Conservation (phyloP, 345 rosid genomes). For the Ceriops decandra region DNA sequence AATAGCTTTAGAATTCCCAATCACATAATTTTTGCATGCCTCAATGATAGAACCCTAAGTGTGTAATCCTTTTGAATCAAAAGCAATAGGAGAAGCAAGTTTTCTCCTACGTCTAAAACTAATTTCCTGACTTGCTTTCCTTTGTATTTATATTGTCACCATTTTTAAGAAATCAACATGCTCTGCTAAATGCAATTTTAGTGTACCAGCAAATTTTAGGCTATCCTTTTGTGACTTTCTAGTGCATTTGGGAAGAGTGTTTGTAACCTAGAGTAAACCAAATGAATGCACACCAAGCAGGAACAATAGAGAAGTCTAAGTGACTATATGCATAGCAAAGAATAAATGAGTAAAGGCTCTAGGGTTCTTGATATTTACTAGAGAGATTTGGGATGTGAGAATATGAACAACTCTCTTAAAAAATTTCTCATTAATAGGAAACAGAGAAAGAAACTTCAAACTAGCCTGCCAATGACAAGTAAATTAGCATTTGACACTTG, state of each 20-base stretch:
- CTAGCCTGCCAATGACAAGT: slow-evolving; percentile 41
- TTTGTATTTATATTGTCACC: slow-evolving; percentile 29
- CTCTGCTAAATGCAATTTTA: slow-evolving; percentile 22
- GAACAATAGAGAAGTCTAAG: background rate
- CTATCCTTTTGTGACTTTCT: slow-evolving; percentile 38
- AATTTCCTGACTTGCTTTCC: slow-evolving; percentile 16
- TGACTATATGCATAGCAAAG: slow-evolving; percentile 4
- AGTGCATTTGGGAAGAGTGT: slow-evolving; percentile 32
- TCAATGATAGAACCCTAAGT: slow-evolving; percentile 22
- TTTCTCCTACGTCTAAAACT: slow-evolving; percentile 29
- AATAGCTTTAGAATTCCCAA: slow-evolving; percentile 28
- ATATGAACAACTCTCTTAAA: slow-evolving; percentile 41
- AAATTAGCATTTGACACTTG: slow-evolving; percentile 14
- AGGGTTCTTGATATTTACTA: slow-evolving; percentile 41
- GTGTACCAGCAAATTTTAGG: slow-evolving; percentile 18
- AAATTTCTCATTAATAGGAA: slow-evolving; percentile 38
- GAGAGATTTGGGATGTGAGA: slow-evolving; percentile 43
- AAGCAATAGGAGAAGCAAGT: slow-evolving; percentile 24
- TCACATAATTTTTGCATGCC: slow-evolving; percentile 24
- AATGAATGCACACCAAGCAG: slow-evolving; percentile 2
- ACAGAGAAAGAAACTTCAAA: slow-evolving; percentile 11
- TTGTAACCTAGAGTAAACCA: slow-evolving; percentile 30
- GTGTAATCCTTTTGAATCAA: slow-evolving; percentile 12
- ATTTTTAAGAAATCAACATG: slow-evolving; percentile 30
- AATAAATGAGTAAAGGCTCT: slow-evolving; percentile 1